These are phyloP conservation scores for Bertia moriformis DNA, from an alignment of 2,329 filamentous ascomycete species.

Conservation along the genomic window DNA sequence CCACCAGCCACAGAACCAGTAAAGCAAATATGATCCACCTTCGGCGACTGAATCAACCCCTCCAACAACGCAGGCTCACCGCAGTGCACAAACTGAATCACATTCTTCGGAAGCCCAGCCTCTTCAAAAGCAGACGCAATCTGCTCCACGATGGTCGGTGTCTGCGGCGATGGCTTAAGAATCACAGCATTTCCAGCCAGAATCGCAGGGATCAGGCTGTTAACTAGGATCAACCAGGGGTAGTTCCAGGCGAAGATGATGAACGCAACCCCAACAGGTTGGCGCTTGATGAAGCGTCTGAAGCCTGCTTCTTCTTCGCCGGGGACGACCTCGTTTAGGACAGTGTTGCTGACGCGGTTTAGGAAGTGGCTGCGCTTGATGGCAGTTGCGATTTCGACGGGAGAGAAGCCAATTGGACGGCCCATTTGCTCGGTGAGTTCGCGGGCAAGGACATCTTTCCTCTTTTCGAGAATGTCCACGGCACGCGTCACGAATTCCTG, in stretches of 20 bases:
- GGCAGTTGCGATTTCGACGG: slow-evolving; percentile 51
- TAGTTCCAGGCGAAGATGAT: slow-evolving; percentile 67
- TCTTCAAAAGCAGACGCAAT: slow-evolving; percentile 45
- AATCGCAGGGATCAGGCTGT: slow-evolving; percentile 54
- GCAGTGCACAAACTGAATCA: slow-evolving; percentile 56
- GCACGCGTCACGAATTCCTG: slow-evolving; percentile 50
- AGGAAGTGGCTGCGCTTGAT: slow-evolving; percentile 52
- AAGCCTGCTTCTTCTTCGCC: slow-evolving; percentile 53
- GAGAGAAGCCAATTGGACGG: slow-evolving; percentile 51
- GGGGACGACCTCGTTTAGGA: slow-evolving; percentile 32
- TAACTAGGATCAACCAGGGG: slow-evolving; percentile 59
- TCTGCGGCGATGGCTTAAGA: slow-evolving; percentile 58
- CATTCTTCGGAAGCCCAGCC: slow-evolving; percentile 48
- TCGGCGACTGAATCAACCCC: slow-evolving; percentile 41
- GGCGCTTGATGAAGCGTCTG: slow-evolving; percentile 51
- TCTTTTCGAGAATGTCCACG: slow-evolving; percentile 38
- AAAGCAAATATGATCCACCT: slow-evolving; percentile 53
- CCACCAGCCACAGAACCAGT: slow-evolving; percentile 57
- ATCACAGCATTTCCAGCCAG: slow-evolving; percentile 58
- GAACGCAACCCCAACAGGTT: slow-evolving; percentile 50
- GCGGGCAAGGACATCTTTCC: slow-evolving; percentile 46
- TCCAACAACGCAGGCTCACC: slow-evolving; percentile 46
- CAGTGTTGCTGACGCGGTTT: slow-evolving; percentile 36
- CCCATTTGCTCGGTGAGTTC: slow-evolving; percentile 64
- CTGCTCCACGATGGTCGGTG: slow-evolving; percentile 54